phyloP scores from a whole-genome alignment of 169 alveolate species.

The Toxoplasma gondii region DNA sequence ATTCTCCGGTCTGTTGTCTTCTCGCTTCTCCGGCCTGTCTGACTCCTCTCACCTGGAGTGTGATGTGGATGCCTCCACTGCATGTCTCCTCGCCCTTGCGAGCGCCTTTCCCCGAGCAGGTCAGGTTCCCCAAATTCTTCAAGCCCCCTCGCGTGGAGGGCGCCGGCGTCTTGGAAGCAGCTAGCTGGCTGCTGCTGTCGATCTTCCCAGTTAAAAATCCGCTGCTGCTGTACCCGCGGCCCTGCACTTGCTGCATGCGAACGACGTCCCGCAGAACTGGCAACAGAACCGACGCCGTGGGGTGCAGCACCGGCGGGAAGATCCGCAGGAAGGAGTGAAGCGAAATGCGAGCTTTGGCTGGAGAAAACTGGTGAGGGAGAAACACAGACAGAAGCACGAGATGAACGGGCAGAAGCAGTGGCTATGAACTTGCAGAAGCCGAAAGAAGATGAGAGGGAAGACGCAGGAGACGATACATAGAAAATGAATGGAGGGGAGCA shows the following conservation, averaged over 20 bases:
- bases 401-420: background rate
- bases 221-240: conserved; percentile 5
- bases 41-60: conserved; percentile 19
- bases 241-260: conserved; percentile 16
- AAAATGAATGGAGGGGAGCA: too few relatives aligned
- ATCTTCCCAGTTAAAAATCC: background rate
- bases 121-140: background rate
- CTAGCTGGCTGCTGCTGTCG: background rate
- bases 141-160: background rate
- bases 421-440: too few relatives aligned
- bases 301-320: conserved; percentile 39
- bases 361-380: background rate
- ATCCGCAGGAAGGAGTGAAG: conserved; percentile 39
- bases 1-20: background rate
- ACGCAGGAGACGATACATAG: too few relatives aligned
- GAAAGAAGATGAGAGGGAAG: too few relatives aligned
- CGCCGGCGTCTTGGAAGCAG: background rate
- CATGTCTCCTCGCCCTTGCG: conserved; percentile 20
- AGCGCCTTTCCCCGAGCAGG: conserved; percentile 11
- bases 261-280: conserved; percentile 20
- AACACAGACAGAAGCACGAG: background rate
- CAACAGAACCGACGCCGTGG: conserved; percentile 26
- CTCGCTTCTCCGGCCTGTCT: background rate
- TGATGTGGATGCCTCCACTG: conserved; percentile 1
- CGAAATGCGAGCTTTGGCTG: conserved; percentile 31